Base-by-base conservation (phyloP, 148 eudicot genomes). In the Mesembryanthemum crystallinum region DNA sequence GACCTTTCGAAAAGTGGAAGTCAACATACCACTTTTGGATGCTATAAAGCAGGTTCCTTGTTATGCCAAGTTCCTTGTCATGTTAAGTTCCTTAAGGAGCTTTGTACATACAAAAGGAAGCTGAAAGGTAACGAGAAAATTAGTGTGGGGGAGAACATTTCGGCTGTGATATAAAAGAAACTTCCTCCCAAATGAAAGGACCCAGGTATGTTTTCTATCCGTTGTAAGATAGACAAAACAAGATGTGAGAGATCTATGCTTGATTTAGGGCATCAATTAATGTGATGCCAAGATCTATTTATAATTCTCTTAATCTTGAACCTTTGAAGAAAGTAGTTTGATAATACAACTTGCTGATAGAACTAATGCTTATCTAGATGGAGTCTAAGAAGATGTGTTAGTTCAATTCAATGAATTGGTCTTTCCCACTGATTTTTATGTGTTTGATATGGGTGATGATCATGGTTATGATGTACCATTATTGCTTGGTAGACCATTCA, bases 31-130 rank as follows among this genome's bases (percentile, higher is more conserved):
- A 12, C 9, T 73, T 8, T 3, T 73, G 6, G 76, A 73, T 18
- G 52, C 62, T 39, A 77, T 61, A 1, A 69, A 29, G 13, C 69
- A 77, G 47, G 60, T 60, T 21, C 65, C 80, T 14, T n/a, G 69
- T 1, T 77, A 69, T 70, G 74, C 80, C 15, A 77, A 69, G 9
- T 59, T 59, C 30, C 6, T 67, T 11, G n/a, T n/a, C n/a, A n/a
- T n/a, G n/a, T n/a, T 15, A 77, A 69, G 9, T 59, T 59, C 30
- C 6, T 67, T 11, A 76, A 76, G 23, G 73, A 76, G 0, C 25
- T 69, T 7, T 76, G 67, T 42, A 68, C 67, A n/a, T 33, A 55
- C 23, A 77, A 67, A 74, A 28, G 23, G 30, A 77, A 28, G 42
- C 35, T 68, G 0, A 58, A n/a, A 5, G 69, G 69, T 5, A 49